Base-by-base conservation (phyloP, 768 basidiomycete species). In the Russula compacta region DNA sequence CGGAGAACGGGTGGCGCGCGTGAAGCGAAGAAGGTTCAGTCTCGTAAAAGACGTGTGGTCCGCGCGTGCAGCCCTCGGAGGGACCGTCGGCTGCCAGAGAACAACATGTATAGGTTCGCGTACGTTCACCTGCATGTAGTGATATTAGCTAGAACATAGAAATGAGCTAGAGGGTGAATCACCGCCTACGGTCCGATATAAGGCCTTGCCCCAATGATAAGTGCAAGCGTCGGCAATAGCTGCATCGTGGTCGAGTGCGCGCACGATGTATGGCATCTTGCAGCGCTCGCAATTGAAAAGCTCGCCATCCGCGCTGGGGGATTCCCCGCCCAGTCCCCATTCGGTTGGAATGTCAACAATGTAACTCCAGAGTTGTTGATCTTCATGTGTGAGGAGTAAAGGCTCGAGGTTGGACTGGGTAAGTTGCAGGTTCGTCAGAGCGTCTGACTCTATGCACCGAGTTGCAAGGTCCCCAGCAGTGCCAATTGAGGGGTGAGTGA, bases 1-100 rank as follows among this genome's bases (percentile, higher is more conserved):
- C 48, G 39, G 92, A 83, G 73, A 94, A 97, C 0, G 86, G 72
- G 58, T 91, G 83, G 17, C 92, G 83, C 6, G 79, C 70, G 71
- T 95, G 93, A 6, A 95, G 78, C 14, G 79, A 78, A 44, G 77
- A 76, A 5, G 82, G 73, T 29, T 83, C 78, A 0, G 78, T 78
- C 71, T 98, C 94, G 67, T 87, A 89, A 71, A 98, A 98, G 17
- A 98, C 92, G 71, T 99, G 97, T 3, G 84, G 83, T 1, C 94
- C 92, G 53, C 77, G 78, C 11, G 83, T 77, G 68, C 93, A 97
- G 0, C 89, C 90, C 14, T 63, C 61, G 60, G 81, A 81, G 39
- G 78, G 76, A 29, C 85, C 79, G 10, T 75, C 74, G 15, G 80
- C 78, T 14, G 79, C 75, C 53, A 76, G 75, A n/a, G 83, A 85